These are phyloP conservation scores for Macrophomina pseudophaseolina DNA, from an alignment of 2,329 filamentous ascomycete species.

Conservation along the genomic window DNA sequence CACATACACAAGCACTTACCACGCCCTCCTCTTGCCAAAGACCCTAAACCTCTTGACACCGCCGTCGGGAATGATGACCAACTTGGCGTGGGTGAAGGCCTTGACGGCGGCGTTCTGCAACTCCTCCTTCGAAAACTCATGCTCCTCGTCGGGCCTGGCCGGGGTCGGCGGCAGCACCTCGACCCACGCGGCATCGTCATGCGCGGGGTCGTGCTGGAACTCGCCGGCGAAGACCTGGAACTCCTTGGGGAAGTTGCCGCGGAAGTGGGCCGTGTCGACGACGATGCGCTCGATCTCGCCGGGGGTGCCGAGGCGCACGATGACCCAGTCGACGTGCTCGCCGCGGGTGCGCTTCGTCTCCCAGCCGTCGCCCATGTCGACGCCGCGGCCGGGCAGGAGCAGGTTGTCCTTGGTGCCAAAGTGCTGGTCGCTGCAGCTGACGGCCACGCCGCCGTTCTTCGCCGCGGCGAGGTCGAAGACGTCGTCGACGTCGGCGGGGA, in stretches of 20 bases:
- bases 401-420: slow-evolving; percentile 83
- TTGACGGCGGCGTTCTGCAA: slow-evolving; percentile 59
- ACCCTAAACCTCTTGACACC: slow-evolving; percentile 87
- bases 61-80: slow-evolving; percentile 92
- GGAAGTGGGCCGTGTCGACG: slow-evolving; percentile 81
- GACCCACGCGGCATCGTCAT: slow-evolving; percentile 66
- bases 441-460: slow-evolving; percentile 76
- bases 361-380: slow-evolving; percentile 90
- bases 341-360: slow-evolving; percentile 78
- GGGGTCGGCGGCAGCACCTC: slow-evolving; percentile 70
- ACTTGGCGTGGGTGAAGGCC: slow-evolving; percentile 80
- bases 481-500: slow-evolving; percentile 68
- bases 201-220: slow-evolving; percentile 63
- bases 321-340: slow-evolving; percentile 80
- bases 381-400: slow-evolving; percentile 76
- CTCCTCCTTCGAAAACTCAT: slow-evolving; percentile 60
- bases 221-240: slow-evolving; percentile 67
- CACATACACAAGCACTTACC: neutral
- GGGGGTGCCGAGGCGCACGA: slow-evolving; percentile 72
- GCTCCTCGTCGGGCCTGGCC: slow-evolving; percentile 74
- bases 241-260: slow-evolving; percentile 82
- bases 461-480: slow-evolving; percentile 78
- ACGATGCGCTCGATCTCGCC: slow-evolving; percentile 70
- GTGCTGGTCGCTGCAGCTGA: slow-evolving; percentile 81
- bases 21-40: slow-evolving; percentile 60